Conservation (phyloP, 192 early-diverging fungal genomes). For the Podila epicladia region DNA sequence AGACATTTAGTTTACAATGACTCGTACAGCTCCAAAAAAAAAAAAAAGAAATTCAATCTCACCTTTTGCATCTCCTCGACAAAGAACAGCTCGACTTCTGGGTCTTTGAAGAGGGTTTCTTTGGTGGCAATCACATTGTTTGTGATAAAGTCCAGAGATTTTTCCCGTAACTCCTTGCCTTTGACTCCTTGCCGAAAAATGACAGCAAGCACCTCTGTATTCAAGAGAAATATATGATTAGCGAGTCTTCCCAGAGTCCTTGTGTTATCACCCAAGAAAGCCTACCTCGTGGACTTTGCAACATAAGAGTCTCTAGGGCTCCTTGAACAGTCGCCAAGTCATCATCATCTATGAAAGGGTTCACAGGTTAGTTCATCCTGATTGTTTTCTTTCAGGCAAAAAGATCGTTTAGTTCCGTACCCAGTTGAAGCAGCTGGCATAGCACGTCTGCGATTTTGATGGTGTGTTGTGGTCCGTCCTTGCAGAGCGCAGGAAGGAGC, state of each 20-base stretch:
- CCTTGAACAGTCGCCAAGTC: slow-evolving; percentile 34
- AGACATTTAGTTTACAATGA: neutral
- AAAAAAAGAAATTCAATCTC: neutral
- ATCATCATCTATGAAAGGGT: slow-evolving; percentile 27
- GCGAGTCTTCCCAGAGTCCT: too few relatives aligned
- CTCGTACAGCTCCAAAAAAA: too few relatives aligned
- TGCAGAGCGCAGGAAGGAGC: slow-evolving; percentile 39
- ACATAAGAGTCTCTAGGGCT: slow-evolving; percentile 31
- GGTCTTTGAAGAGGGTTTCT: slow-evolving; percentile 21
- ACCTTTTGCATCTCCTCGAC: slow-evolving; percentile 45
- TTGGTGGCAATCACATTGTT: slow-evolving; percentile 25
- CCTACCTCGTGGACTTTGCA: slow-evolving; percentile 42
- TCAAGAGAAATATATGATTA: too few relatives aligned
- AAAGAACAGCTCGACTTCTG: slow-evolving; percentile 39
- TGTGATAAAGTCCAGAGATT: slow-evolving; percentile 32
- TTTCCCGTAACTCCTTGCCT: slow-evolving; percentile 29
- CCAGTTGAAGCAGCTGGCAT: slow-evolving; percentile 49
- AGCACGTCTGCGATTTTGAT: slow-evolving; percentile 53
- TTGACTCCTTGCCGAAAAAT: slow-evolving; percentile 43
- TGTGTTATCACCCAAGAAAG: neutral
- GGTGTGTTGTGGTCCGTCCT: slow-evolving; percentile 36
- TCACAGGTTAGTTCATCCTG: neutral
- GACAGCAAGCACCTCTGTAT: slow-evolving; percentile 42
- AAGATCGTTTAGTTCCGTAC: slow-evolving; percentile 4
- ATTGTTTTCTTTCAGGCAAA: neutral